Conservation (phyloP, 2,329 filamentous ascomycete species). For the Arthrinium phaeospermum region DNA sequence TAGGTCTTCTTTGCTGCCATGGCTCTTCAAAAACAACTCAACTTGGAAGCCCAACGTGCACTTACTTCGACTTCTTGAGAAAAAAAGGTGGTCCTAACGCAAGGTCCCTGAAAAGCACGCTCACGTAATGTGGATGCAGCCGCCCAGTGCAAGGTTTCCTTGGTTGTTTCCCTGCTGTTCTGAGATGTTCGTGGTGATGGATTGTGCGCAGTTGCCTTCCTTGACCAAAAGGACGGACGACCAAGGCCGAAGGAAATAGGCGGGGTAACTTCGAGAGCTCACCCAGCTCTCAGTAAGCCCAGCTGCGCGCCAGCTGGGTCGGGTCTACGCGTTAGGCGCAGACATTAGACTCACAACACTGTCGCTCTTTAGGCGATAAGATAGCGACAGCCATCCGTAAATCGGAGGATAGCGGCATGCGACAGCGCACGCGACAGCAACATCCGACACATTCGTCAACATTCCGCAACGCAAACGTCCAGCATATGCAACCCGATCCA, state of each 20-base stretch:
- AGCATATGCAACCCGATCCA: neutral
- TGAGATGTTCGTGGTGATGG: slow-evolving; percentile 53
- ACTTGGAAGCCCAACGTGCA: slow-evolving; percentile 1
- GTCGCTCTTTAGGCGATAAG: slow-evolving; percentile 1
- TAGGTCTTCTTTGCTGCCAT: neutral
- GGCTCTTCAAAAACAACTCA: neutral
- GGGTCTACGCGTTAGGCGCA: neutral
- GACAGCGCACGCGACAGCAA: neutral
- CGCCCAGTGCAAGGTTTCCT: slow-evolving; percentile 5
- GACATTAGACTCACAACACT: neutral
- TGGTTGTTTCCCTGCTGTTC: slow-evolving; percentile 39
- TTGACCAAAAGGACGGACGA: neutral
- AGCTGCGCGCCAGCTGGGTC: neutral
- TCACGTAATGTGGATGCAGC: slow-evolving; percentile 11
- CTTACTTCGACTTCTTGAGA: neutral
- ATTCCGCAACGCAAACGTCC: neutral
- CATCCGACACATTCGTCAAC: slow-evolving; percentile 1
- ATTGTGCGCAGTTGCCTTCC: slow-evolving; percentile 30
- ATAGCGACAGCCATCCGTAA: neutral
- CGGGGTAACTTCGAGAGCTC: neutral
- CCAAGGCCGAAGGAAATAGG: neutral
- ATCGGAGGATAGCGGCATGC: slow-evolving; percentile 4
- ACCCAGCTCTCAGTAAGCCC: neutral
- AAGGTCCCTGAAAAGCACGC: neutral
- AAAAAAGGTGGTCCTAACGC: neutral